Evolutionary conservation across 169 alveolate genomes (phyloP).

Genomic region (Neospora caninum): DNA sequence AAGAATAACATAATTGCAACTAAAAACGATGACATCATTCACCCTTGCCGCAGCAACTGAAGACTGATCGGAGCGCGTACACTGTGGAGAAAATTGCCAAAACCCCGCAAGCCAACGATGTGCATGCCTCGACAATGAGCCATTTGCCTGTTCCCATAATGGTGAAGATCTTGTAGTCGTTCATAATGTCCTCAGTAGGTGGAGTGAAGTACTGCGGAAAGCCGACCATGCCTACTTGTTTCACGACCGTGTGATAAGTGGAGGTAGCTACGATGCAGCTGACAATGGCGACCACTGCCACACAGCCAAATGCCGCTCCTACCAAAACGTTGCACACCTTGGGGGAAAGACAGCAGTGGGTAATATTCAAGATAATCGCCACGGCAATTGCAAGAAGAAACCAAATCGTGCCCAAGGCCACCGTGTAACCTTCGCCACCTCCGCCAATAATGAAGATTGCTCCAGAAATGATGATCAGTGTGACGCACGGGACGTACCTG

Average conservation of each 20-base stretch:
- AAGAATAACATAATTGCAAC: not conserved
- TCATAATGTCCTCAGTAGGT: not conserved
- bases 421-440: slow-evolving; percentile 37
- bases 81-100: slow-evolving; percentile 1
- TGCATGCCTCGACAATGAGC: slow-evolving; percentile 13
- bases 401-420: slow-evolving; percentile 31
- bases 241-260: not conserved
- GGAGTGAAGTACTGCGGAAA: not conserved
- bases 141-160: slow-evolving; percentile 51
- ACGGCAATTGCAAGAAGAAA: not conserved
- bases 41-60: slow-evolving; percentile 57
- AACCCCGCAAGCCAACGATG: not conserved
- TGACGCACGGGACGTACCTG: slow-evolving; percentile 44
- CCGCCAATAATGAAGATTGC: slow-evolving; percentile 35
- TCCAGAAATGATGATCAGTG: not conserved
- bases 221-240: not conserved
- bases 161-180: not conserved
- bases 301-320: slow-evolving; percentile 29
- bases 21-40: not conserved
- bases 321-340: slow-evolving; percentile 38
- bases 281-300: not conserved
- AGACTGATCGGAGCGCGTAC: slow-evolving; percentile 44
- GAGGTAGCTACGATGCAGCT: not conserved
- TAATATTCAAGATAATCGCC: slow-evolving; percentile 35
- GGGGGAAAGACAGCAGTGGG: slow-evolving; percentile 32